These are phyloP conservation scores for Parmales sp. DNA, from an alignment of 108 stramenopile species.

Conservation along the genomic window DNA sequence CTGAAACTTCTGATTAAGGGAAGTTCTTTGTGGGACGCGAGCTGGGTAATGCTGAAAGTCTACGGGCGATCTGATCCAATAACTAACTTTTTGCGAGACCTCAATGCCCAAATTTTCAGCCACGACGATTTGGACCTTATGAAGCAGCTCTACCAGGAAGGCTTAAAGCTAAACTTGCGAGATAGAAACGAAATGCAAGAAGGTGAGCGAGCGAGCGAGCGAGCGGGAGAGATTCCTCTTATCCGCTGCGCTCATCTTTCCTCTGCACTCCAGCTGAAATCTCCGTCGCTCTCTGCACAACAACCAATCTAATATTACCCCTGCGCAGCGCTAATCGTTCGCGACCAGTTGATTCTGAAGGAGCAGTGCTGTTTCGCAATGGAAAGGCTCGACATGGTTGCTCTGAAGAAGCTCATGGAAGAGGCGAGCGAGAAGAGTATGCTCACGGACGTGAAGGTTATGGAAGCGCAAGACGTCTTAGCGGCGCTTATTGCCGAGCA, in stretches of 20 bases:
- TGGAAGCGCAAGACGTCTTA: background rate
- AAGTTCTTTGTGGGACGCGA: background rate
- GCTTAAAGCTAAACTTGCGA: background rate
- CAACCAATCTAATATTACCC: no score
- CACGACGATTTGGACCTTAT: background rate
- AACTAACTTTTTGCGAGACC: background rate
- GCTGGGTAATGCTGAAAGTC: slow-evolving; percentile 5
- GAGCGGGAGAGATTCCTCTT: no score
- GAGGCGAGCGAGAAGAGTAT: background rate
- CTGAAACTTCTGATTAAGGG: background rate
- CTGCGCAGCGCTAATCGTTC: no score
- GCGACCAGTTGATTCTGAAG: background rate
- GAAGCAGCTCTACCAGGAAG: background rate
- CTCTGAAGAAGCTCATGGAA: background rate
- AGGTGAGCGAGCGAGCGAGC: no score
- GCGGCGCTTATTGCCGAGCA: background rate
- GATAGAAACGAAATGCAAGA: background rate
- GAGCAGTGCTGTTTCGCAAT: background rate
- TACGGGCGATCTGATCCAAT: slow-evolving; percentile 5
- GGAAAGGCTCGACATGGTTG: background rate
- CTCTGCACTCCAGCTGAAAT: no score
- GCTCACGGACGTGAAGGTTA: background rate
- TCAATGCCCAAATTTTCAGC: background rate
- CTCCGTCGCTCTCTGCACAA: no score
- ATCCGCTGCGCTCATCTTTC: no score